Base-by-base conservation (phyloP, 2,329 filamentous ascomycete species). In the Colletotrichum sp. region DNA sequence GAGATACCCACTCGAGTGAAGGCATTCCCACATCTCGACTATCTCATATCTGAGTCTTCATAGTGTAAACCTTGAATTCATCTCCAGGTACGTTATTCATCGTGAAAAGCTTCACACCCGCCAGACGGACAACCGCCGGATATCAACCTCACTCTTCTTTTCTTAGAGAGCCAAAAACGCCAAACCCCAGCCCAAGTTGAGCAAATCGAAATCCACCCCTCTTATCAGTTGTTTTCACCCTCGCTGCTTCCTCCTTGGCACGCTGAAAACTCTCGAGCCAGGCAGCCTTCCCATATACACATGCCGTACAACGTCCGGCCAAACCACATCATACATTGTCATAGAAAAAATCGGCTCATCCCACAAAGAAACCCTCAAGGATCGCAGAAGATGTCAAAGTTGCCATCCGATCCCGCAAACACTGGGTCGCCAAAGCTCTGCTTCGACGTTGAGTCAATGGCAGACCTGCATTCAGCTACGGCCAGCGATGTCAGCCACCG, bases 361-460 rank as follows among this genome's bases (percentile, higher is more conserved):
- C n/a, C 30, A 32, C 26, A 59, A 49, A 6, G 15, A n/a, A 15
- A 2, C 24, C 2, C 52, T 83, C 78, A 86, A 65, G 83, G 60
- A 39, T 88, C 86, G 79, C 88, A 89, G 76, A 88, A 88, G 76
- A 86, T 86, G 72, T 89, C 86, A 76, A 88, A 88, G 26, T 88
- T 81, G 34, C 83, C 83, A 68, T 86, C 85, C 9, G 86, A 84
- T 71, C 84, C 86, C 36, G 85, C 83, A 52, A 88, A 79, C 16
- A 79, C 78, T n/a, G 82, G 81, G 8, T 83, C 80, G 66, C 76
- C 67, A 49, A 76, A 76, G 66, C 71, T 76, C 71, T 68, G 62
- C 55, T 68, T 62, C 49, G 83, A 81, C 8, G 84, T 79, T 24
- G 81, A 80, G 4, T 79, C 69, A 24, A 81, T 81, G 4, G 82